Conservation (phyloP, 2,329 filamentous ascomycete species). For the Alternaria ethzedia region DNA sequence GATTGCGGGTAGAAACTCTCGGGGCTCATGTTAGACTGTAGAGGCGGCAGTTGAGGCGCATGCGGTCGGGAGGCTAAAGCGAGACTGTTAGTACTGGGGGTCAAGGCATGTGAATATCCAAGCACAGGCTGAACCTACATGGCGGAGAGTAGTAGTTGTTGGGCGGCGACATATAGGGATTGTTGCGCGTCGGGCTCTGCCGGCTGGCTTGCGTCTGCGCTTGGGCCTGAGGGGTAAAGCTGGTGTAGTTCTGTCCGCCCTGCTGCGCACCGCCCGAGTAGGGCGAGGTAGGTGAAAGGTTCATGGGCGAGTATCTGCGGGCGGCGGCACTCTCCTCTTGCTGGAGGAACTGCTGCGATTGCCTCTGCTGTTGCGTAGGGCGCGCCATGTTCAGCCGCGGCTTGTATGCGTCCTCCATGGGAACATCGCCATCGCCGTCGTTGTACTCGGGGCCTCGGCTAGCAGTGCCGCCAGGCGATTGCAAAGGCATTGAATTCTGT, state of each 20-base stretch:
- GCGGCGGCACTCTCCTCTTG: constrained; percentile 81
- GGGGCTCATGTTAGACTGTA: constrained; percentile 71
- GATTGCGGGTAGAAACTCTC: constrained; percentile 76
- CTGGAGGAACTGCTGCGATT: constrained; percentile 74
- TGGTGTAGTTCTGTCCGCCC: constrained; percentile 49
- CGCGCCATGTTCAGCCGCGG: constrained; percentile 37
- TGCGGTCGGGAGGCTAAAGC: constrained; percentile 56
- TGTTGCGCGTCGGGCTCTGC: constrained; percentile 78
- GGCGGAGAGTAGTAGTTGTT: constrained; percentile 66
- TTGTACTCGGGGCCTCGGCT: constrained; percentile 46
- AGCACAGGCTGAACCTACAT: constrained; percentile 49
- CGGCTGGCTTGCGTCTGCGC: constrained; percentile 59
- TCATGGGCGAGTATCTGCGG: constrained; percentile 96
- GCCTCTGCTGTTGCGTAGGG: constrained; percentile 77
- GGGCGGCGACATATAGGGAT: constrained; percentile 63
- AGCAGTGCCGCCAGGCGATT: constrained; percentile 40
- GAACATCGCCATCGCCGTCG: constrained; percentile 47
- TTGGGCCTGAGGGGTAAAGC: constrained; percentile 51
- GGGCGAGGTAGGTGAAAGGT: constrained; percentile 80
- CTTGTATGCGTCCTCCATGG: constrained; percentile 16
- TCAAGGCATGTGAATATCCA: constrained; percentile 8
- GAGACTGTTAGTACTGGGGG: constrained; percentile 29
- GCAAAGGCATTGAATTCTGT: constrained; percentile 45
- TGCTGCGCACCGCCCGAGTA: constrained; percentile 71
- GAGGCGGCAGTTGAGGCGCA: constrained; percentile 74